These are phyloP conservation scores for Isabelozyma heimii DNA, from an alignment of 805 yeast genomes.

Conservation along the genomic window DNA sequence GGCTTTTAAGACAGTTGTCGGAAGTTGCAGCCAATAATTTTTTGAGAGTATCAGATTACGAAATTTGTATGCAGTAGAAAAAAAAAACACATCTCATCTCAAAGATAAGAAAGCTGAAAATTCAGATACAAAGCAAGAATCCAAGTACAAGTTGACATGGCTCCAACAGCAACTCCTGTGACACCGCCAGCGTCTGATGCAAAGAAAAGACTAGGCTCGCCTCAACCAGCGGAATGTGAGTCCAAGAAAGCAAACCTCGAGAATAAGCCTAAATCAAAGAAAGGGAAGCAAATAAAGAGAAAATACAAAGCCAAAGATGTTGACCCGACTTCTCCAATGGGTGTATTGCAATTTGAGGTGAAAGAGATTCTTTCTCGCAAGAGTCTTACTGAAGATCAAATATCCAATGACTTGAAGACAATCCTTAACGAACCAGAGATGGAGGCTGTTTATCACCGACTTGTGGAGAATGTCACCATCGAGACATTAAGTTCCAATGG, in stretches of 20 bases:
- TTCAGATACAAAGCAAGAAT: neutral
- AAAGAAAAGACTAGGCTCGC: slow-evolving; percentile 8
- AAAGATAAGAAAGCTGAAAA: neutral
- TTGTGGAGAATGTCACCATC: slow-evolving; percentile 56
- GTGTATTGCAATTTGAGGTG: slow-evolving; percentile 75
- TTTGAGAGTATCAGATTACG: neutral
- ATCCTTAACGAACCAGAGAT: slow-evolving; percentile 58
- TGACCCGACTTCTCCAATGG: slow-evolving; percentile 79
- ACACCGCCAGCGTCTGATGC: neutral
- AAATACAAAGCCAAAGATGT: slow-evolving; percentile 60
- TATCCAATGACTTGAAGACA: slow-evolving; percentile 62
- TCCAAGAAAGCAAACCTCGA: slow-evolving; percentile 4
- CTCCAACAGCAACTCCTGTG: slow-evolving; percentile 1
- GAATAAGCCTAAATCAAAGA: slow-evolving; percentile 2
- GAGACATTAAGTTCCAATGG: slow-evolving; percentile 71
- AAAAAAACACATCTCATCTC: neutral
- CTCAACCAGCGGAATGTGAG: slow-evolving; percentile 3
- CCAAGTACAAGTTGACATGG: neutral
- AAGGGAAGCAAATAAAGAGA: slow-evolving; percentile 31
- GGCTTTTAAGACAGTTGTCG: neutral
- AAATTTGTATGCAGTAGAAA: neutral
- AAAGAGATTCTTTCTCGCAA: slow-evolving; percentile 48
- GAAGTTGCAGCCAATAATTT: slow-evolving; percentile 5
- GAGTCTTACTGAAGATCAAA: slow-evolving; percentile 42
- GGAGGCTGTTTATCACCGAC: slow-evolving; percentile 54